phyloP scores from a whole-genome alignment of 2,329 filamentous ascomycete species.

The Zasmidium cellare region DNA sequence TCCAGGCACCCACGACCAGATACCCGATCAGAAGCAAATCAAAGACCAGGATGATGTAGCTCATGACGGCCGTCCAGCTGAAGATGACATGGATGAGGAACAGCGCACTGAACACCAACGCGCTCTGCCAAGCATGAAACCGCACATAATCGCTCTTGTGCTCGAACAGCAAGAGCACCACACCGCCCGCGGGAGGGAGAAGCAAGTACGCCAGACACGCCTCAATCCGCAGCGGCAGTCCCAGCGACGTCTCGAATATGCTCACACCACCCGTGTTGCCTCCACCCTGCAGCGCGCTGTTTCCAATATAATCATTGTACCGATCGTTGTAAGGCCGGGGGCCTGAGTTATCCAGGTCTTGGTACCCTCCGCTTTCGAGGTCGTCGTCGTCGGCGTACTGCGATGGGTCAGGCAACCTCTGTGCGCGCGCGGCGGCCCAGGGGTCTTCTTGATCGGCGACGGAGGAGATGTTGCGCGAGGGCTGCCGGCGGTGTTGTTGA shows the following conservation, averaged over 20 bases:
- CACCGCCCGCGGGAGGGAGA: constrained; percentile 80
- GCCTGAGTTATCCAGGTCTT: constrained; percentile 29
- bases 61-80: constrained; percentile 79
- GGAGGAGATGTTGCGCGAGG: constrained; percentile 29
- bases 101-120: constrained; percentile 39
- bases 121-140: constrained; percentile 89
- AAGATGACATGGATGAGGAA: constrained; percentile 82
- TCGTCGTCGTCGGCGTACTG: constrained; percentile 32
- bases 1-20: constrained; percentile 76
- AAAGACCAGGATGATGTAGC: constrained; percentile 75
- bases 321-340: constrained; percentile 26
- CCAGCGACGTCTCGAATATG: constrained; percentile 84
- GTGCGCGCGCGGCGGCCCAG: constrained; percentile 42
- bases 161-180: constrained; percentile 81
- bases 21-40: constrained; percentile 77
- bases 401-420: constrained; percentile 40
- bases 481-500: constrained; percentile 18
- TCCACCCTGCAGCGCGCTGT: constrained; percentile 27
- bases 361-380: constrained; percentile 20
- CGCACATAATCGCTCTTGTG: constrained; percentile 96
- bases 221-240: constrained; percentile 83
- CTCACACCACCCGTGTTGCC: constrained; percentile 57
- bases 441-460: constrained; percentile 38
- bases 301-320: constrained; percentile 33
- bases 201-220: constrained; percentile 85